A percentile compares a stretch with the other conserved stretches of the same genome.
Conservation (phyloP, 768 basidiomycete genomes). For the Serendipita indica region DNA sequence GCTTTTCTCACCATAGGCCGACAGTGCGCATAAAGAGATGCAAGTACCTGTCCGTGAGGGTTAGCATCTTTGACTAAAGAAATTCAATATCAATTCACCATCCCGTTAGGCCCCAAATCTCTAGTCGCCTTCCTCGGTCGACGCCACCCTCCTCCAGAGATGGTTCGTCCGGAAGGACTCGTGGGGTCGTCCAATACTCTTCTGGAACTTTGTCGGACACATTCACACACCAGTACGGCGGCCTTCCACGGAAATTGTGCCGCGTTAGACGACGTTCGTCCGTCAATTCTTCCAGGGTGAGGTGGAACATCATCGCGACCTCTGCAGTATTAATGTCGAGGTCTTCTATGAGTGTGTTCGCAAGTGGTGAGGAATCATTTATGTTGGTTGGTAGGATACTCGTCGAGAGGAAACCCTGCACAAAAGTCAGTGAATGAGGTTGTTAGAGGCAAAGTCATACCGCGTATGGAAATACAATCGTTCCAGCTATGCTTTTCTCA, state of each 20-base stretch:
- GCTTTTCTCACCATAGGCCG: neutral
- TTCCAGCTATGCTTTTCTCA: neutral
- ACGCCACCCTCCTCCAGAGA: neutral
- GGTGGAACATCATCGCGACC: conserved; percentile 5
- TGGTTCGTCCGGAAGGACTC: neutral
- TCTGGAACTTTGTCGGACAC: conserved; percentile 7
- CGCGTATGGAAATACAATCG: neutral
- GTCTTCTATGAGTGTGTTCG: neutral
- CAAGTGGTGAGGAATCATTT: neutral
- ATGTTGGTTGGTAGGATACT: neutral
- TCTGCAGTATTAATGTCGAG: neutral
- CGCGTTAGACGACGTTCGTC: neutral
- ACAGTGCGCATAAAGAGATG: neutral
- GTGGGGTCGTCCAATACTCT: conserved; percentile 1
- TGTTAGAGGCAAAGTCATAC: neutral
- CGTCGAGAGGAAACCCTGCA: neutral
- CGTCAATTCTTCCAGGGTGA: neutral
- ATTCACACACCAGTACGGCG: conserved; percentile 9
- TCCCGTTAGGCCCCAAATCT: conserved; percentile 5
- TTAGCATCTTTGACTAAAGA: neutral
- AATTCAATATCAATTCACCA: neutral
- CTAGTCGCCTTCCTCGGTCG: neutral
- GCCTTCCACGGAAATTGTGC: neutral
- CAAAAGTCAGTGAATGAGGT: neutral
- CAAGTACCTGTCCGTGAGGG: neutral